These are phyloP conservation scores for Lyophyllum decastes DNA, from an alignment of 768 basidiomycete species.

Conservation along the genomic window DNA sequence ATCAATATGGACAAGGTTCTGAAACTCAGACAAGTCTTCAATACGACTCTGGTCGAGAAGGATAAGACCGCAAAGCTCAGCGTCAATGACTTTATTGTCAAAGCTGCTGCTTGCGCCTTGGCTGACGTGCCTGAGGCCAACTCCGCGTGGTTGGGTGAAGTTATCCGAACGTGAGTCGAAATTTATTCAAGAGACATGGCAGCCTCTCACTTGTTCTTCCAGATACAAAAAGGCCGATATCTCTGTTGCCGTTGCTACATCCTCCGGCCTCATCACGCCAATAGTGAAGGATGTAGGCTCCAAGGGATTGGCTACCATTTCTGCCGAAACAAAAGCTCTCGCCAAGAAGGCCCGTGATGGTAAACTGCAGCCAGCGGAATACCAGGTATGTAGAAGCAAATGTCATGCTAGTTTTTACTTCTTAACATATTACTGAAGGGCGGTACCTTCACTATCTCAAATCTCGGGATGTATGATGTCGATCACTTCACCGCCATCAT, in stretches of 20 bases:
- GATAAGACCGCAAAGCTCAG: slow-evolving; percentile 92
- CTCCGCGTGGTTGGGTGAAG: slow-evolving; percentile 96
- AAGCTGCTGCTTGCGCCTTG: slow-evolving; percentile 89
- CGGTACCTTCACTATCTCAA: slow-evolving; percentile 98
- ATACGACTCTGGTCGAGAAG: slow-evolving; percentile 81
- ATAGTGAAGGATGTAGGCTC: slow-evolving; percentile 92
- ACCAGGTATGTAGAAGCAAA: slow-evolving; percentile 62
- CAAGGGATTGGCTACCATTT: slow-evolving; percentile 92
- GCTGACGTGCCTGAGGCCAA: slow-evolving; percentile 97
- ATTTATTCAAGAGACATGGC: background rate
- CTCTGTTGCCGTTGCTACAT: slow-evolving; percentile 95
- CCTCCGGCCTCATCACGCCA: slow-evolving; percentile 94
- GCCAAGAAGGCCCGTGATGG: slow-evolving; percentile 97
- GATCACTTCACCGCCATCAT: slow-evolving; percentile 98
- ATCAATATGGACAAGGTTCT: slow-evolving; percentile 95
- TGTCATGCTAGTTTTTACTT: background rate
- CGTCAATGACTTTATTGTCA: slow-evolving; percentile 98
- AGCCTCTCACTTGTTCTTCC: slow-evolving; percentile 1
- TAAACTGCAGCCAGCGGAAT: slow-evolving; percentile 92
- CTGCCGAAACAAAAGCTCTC: slow-evolving; percentile 86
- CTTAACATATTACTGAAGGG: slow-evolving; percentile 51
- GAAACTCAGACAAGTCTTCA: slow-evolving; percentile 95
- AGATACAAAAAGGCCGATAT: slow-evolving; percentile 98
- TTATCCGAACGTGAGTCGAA: slow-evolving; percentile 85
- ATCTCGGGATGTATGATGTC: slow-evolving; percentile 97